These are phyloP conservation scores for Penicillium crustosum DNA, from an alignment of 2,329 filamentous ascomycete genomes.

Conservation along the genomic window DNA sequence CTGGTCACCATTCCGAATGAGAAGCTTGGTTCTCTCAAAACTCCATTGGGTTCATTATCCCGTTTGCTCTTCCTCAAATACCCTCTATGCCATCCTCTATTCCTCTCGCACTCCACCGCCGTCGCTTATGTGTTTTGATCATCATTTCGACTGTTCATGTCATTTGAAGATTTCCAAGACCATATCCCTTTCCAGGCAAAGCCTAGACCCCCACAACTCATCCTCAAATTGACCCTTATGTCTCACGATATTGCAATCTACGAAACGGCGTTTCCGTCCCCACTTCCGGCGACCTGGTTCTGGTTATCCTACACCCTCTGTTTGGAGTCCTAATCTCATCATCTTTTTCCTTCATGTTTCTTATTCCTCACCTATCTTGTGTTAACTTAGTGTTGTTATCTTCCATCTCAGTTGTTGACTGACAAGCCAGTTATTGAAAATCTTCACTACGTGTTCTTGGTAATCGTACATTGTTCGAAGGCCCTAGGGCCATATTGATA, in stretches of 20 bases:
- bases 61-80: constrained; percentile 1
- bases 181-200: constrained; percentile 10
- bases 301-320: background rate
- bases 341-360: constrained; percentile 8
- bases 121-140: background rate
- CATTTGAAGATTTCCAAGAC: background rate
- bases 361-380: constrained; percentile 12
- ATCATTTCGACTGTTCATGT: background rate
- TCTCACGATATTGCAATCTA: constrained; percentile 26
- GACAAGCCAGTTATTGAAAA: background rate
- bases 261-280: constrained; percentile 24
- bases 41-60: background rate
- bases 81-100: background rate
- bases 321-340: constrained; percentile 6
- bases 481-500: background rate
- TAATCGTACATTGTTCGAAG: background rate
- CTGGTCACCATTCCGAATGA: constrained; percentile 3
- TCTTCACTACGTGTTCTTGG: background rate
- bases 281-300: constrained; percentile 16
- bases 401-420: background rate
- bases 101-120: background rate
- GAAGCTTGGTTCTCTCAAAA: background rate
- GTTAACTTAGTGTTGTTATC: constrained; percentile 7
- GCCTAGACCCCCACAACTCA: constrained; percentile 1
- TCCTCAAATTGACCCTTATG: constrained; percentile 26